Base-by-base conservation (phyloP, 148 eudicot genomes). In the Vaccinium myrtillus region DNA sequence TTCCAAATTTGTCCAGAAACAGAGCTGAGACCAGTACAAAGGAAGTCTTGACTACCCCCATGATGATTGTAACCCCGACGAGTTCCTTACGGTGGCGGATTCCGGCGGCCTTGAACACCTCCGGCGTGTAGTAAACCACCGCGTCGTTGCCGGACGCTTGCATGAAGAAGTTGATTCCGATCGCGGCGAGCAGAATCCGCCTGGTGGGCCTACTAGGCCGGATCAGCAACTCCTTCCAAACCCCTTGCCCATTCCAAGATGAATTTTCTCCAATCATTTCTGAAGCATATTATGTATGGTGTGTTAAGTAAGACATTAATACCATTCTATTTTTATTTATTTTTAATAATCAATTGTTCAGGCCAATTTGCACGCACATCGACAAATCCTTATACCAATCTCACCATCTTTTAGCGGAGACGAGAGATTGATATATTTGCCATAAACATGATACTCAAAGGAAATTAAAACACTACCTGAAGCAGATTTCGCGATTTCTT, bases 61-160 rank as follows among this genome's bases (percentile, higher is more conserved):
- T 94, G 49, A 94, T 90, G 19, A 95, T 91, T 2, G 93, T 95
- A 21, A 95, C 94, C 19, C 92, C 95, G 7, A 97, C 89, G 1
- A 94, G 91, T 8, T 81, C 83, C 81, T 83, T 88, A 46, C 87
- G 89, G 36, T 87, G 87, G 19, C 30, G 83, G 12, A 97, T 93
- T 67, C 99, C 98, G 6, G 98, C 98, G 4, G 92, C 89, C 54
- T 86, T 89, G 86, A 97, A 97, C n/a, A 97, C 98, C 84, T 91
- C 93, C 18, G 98, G 99, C 4, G 93, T 91, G 89, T 97, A 97
- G 89, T 95, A 95, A 39, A 97, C 90, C 74, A 97, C 99, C 0
- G 99, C 99, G 19, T 97, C 99, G 25, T 95, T 95, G 54, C 99
- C 99, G 0, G 99, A 95, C 0, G 98, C 99, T 80, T 97, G 99